Base-by-base conservation (phyloP, 257 asterid species). In the Datura wrightii region DNA sequence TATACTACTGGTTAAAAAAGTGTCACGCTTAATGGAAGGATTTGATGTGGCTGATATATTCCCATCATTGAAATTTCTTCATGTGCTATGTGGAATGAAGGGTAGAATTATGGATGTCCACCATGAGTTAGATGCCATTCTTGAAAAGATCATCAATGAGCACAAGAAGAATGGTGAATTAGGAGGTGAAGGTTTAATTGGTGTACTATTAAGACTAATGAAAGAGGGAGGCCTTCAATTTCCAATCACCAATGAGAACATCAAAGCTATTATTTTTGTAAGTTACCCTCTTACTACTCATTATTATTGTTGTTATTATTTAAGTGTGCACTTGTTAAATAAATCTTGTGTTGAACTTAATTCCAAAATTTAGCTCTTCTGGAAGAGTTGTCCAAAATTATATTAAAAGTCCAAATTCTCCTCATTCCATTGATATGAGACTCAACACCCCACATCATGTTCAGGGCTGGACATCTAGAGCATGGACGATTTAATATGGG, bases 221-320 rank as follows among this genome's bases (percentile, higher is more conserved):
- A n/a, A 44, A n/a, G 56, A 71, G 1, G 79, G 39, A 71, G 79
- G 56, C 39, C 18, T 10, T 10, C 56, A 71, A 44, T 71, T 71
- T 10, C 56, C 79, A 0, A 44, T 71, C 39, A 71, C 79, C n/a
- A 71, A 71, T 1, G 79, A 53, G 4, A 70, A 15, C 39, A 71
- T 83, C 82, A 83, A 83, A 41, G 62, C 63, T 53, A 19, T 83
- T 18, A 4, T 71, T 11, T 42, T 56, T 41, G 82, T 72, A 83
- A 69, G 86, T 56, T 34, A n/a, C 6, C 6, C 15, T 55, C 62
- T 19, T n/a, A 7, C 3, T 8, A 0, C 42, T 39, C 31, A 0
- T 24, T 24, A 24, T 24, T 24, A 24, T 24, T 24, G 31, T 24
- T 24, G 31, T 24, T 24, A 24, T 24, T 24, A 24, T 24, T 24